These are phyloP conservation scores for Diaporthe caulivora DNA, from an alignment of 2,329 filamentous ascomycete genomes.

Conservation along the genomic window DNA sequence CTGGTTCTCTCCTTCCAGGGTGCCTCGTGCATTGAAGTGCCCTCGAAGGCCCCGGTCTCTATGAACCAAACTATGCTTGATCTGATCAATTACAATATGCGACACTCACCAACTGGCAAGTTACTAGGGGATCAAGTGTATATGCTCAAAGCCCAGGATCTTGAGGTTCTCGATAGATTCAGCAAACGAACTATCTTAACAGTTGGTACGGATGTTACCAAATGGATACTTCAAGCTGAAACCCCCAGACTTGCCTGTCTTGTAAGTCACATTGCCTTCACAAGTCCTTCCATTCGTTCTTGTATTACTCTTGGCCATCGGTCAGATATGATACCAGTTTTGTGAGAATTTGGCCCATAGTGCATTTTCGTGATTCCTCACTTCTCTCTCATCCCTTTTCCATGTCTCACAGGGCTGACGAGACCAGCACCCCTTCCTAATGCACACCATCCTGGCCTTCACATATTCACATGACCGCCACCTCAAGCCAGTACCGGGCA, in stretches of 20 bases:
- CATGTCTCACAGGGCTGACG: neutral
- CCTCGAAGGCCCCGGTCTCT: conserved; percentile 40
- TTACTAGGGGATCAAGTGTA: conserved; percentile 46
- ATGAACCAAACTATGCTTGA: conserved; percentile 40
- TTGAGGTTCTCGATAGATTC: conserved; percentile 57
- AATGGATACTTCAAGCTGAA: conserved; percentile 51
- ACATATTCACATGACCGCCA: conserved; percentile 66
- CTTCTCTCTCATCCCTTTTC: neutral
- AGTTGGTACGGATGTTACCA: conserved; percentile 50
- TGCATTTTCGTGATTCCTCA: too few relatives aligned
- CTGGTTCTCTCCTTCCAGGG: conserved; percentile 50
- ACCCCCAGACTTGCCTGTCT: conserved; percentile 53
- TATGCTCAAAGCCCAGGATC: conserved; percentile 48
- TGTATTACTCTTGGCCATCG: too few relatives aligned
- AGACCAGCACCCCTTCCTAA: conserved; percentile 60
- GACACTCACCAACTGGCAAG: conserved; percentile 33
- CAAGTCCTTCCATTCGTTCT: neutral
- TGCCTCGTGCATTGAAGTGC: conserved; percentile 40
- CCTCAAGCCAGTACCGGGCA: conserved; percentile 44
- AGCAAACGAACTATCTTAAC: conserved; percentile 56
- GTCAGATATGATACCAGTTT: accelerated
- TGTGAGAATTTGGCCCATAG: too few relatives aligned
- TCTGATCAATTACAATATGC: conserved; percentile 42
- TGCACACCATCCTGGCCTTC: conserved; percentile 66
- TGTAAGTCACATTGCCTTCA: conserved; percentile 46